These are phyloP conservation scores for Macrophomina pseudophaseolina DNA, from an alignment of 2,329 filamentous ascomycete species.

Conservation along the genomic window DNA sequence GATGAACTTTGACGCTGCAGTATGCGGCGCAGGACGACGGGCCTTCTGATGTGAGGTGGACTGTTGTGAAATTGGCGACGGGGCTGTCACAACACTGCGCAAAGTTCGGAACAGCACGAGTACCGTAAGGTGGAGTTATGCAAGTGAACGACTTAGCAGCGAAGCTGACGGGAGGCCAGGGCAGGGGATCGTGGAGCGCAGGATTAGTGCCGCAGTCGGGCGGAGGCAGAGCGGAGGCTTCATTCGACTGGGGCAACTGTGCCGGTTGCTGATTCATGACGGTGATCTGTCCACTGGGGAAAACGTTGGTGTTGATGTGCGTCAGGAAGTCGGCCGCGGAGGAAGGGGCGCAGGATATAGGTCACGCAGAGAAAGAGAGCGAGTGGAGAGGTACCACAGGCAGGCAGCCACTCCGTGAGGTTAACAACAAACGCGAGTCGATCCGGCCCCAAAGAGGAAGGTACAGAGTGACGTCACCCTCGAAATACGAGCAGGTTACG, in stretches of 20 bases:
- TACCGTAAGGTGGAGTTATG: slow-evolving; percentile 1
- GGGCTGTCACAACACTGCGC: slow-evolving; percentile 14
- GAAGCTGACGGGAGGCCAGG: slow-evolving; percentile 7
- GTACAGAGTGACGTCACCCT: slow-evolving; percentile 10
- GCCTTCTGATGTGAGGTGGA: slow-evolving; percentile 10
- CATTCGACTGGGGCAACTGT: not conserved
- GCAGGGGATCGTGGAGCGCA: slow-evolving; percentile 3
- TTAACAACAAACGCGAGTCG: not conserved
- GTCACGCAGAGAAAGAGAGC: not conserved
- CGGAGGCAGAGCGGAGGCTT: not conserved
- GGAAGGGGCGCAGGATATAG: not conserved
- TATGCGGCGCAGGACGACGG: slow-evolving; percentile 16
- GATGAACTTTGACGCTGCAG: slow-evolving; percentile 2
- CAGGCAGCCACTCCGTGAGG: not conserved
- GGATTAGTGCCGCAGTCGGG: slow-evolving; percentile 12
- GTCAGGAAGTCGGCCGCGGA: not conserved
- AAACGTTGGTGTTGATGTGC: not conserved
- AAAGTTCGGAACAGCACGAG: not conserved
- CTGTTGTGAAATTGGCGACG: not conserved
- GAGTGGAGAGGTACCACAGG: not conserved
- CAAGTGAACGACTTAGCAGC: slow-evolving; percentile 1
- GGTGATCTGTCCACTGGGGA: no score
- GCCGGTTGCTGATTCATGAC: slow-evolving; percentile 15
- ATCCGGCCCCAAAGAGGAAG: not conserved
- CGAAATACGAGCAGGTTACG: slow-evolving; percentile 5